These are phyloP conservation scores for Phytopythium mirpurense DNA, from an alignment of 352 stramenopile genomes.

Conservation along the genomic window DNA sequence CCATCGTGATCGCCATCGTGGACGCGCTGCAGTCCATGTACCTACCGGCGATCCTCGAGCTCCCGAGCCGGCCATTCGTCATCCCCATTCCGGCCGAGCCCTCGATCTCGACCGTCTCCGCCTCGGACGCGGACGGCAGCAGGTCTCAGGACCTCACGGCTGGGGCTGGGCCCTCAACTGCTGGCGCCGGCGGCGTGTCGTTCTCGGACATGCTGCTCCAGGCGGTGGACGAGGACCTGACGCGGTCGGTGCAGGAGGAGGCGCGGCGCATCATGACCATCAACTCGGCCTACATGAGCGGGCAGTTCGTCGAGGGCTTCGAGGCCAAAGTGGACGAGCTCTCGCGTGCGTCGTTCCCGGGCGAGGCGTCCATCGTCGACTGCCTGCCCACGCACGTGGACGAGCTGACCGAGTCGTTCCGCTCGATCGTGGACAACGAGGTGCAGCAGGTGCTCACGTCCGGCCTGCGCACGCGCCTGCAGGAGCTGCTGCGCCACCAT, in stretches of 20 bases:
- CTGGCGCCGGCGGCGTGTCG: constrained; percentile 35
- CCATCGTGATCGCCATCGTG: constrained; percentile 79
- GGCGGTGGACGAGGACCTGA: constrained; percentile 74
- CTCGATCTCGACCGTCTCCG: neutral
- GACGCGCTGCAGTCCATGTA: constrained; percentile 79
- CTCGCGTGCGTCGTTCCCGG: constrained; percentile 36
- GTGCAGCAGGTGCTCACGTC: constrained; percentile 53
- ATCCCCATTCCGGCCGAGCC: constrained; percentile 33
- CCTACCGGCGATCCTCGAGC: constrained; percentile 61
- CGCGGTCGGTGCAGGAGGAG: constrained; percentile 52
- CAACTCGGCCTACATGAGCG: constrained; percentile 79
- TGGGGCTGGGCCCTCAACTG: too few species aligned
- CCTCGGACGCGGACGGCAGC: neutral
- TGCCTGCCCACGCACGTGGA: constrained; percentile 67
- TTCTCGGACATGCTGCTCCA: constrained; percentile 80
- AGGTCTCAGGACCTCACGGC: neutral
- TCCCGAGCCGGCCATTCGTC: constrained; percentile 54
- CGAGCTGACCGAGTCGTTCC: constrained; percentile 67
- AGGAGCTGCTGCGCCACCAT: constrained; percentile 33
- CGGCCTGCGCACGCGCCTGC: constrained; percentile 38
- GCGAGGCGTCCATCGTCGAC: constrained; percentile 54
- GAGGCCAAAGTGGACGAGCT: constrained; percentile 57
- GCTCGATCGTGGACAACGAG: constrained; percentile 68
- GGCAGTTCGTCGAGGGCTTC: constrained; percentile 60
- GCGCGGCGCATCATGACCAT: constrained; percentile 86